A percentile compares a stretch with the other conserved stretches of the same genome.
phyloP scores from a whole-genome alignment of 2,329 filamentous ascomycete genomes.

The Trichophaea hybrida region DNA sequence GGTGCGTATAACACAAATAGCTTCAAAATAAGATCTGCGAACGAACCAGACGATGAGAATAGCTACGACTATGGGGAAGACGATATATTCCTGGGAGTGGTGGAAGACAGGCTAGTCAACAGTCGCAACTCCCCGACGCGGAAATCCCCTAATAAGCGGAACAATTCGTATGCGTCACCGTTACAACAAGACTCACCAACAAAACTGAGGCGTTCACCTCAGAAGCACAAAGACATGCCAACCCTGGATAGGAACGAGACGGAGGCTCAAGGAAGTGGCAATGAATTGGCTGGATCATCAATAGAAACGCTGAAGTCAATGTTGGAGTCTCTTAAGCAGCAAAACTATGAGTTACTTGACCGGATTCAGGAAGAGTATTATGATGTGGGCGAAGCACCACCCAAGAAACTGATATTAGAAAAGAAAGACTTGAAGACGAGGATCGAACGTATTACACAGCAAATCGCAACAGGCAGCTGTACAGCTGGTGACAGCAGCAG shows the following conservation, averaged over 20 bases:
- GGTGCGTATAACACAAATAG: background rate
- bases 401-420: constrained; percentile 1
- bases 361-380: constrained; percentile 7
- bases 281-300: background rate
- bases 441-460: constrained; percentile 4
- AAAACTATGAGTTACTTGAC: constrained; percentile 6
- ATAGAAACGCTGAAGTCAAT: background rate
- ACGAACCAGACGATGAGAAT: constrained; percentile 3
- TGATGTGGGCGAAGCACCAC: constrained; percentile 8
- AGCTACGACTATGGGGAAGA: background rate
- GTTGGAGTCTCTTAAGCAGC: constrained; percentile 2
- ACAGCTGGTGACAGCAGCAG: background rate
- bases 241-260: constrained; percentile 5
- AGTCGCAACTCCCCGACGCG: background rate
- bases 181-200: constrained; percentile 15
- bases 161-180: constrained; percentile 3
- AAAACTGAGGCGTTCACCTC: constrained; percentile 6
- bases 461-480: background rate
- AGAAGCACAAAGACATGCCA: constrained; percentile 1
- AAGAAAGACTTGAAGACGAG: constrained; percentile 7
- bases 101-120: background rate
- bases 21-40: background rate
- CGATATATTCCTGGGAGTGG: constrained; percentile 1
- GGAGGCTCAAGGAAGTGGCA: background rate
- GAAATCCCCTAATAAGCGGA: background rate